Conservation (phyloP, 2,329 filamentous ascomycete genomes). For the Fusarium buxicola region DNA sequence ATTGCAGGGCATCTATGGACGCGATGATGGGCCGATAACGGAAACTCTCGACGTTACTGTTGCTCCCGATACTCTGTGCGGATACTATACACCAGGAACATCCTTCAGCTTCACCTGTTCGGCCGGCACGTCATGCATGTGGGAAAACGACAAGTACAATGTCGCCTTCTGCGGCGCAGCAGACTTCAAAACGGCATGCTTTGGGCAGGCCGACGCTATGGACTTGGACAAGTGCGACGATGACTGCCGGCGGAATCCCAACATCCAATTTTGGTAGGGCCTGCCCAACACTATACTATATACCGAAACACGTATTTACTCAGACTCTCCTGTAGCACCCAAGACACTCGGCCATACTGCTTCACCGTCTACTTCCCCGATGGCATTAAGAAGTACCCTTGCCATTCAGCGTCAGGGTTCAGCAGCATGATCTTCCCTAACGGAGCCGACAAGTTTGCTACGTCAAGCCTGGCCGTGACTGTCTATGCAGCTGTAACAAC, state of each 20-base stretch:
- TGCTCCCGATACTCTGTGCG: constrained; percentile 24
- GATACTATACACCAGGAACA: constrained; percentile 12
- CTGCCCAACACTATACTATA: no score
- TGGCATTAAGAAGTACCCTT: constrained; percentile 16
- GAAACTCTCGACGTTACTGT: constrained; percentile 16
- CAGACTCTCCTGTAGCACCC: constrained; percentile 11
- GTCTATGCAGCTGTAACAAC: constrained; percentile 18
- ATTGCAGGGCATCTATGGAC: constrained; percentile 8
- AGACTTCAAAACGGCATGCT: constrained; percentile 22
- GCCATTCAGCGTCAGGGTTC: constrained; percentile 12
- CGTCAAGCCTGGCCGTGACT: constrained; percentile 3
- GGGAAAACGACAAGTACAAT: constrained; percentile 34
- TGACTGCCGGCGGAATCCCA: constrained; percentile 23
- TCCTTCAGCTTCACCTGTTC: constrained; percentile 20
- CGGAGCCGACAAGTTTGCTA: background rate
- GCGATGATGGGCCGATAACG: constrained; percentile 7
- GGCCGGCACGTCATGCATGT: constrained; percentile 18
- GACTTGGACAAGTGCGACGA: constrained; percentile 25
- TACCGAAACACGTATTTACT: background rate
- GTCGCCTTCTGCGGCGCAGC: constrained; percentile 20
- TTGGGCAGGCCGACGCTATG: constrained; percentile 12
- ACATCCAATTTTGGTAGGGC: constrained; percentile 31
- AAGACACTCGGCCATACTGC: constrained; percentile 6
- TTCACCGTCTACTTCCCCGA: constrained; percentile 26
- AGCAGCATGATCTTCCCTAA: constrained; percentile 22